A percentile compares a stretch with the other conserved stretches of the same genome.
Evolutionary conservation across 2,329 filamentous ascomycete genomes (phyloP).

Genomic region (Juglanconis juglandina): DNA sequence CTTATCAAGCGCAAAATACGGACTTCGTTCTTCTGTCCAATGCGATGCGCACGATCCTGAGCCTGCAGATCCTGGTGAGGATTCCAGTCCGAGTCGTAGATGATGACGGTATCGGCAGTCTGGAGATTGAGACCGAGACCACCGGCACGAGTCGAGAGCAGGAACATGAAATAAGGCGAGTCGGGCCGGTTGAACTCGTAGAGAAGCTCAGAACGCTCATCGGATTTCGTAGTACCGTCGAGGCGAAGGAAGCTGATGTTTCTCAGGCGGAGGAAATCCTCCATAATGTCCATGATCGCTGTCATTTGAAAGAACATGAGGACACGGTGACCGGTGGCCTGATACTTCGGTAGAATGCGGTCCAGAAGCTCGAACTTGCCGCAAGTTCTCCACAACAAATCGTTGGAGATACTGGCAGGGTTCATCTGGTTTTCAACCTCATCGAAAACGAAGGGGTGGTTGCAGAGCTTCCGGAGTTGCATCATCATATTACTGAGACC

Average conservation of each 20-base stretch:
- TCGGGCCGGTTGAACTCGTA: slow-evolving; percentile 83
- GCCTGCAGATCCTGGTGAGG: slow-evolving; percentile 98
- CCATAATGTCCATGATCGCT: slow-evolving; percentile 99
- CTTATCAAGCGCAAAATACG: slow-evolving; percentile 93
- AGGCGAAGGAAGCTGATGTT: slow-evolving; percentile 84
- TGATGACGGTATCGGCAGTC: slow-evolving; percentile 97
- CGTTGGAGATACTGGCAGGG: slow-evolving; percentile 80
- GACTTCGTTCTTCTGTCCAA: slow-evolving; percentile 99
- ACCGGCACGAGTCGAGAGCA: slow-evolving; percentile 97
- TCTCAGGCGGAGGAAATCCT: slow-evolving; percentile 86
- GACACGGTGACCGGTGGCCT: slow-evolving; percentile 85
- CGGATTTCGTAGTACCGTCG: slow-evolving; percentile 95
- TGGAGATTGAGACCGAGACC: slow-evolving; percentile 96
- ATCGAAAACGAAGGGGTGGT: slow-evolving; percentile 98
- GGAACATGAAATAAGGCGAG: slow-evolving; percentile 95
- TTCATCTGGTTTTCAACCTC: slow-evolving; percentile 99
- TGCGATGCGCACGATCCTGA: slow-evolving; percentile 99
- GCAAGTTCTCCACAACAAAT: slow-evolving; percentile 88
- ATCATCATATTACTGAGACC: slow-evolving; percentile 99
- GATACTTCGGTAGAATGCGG: slow-evolving; percentile 88
- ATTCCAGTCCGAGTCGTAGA: slow-evolving; percentile 99
- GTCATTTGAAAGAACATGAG: slow-evolving; percentile 99
- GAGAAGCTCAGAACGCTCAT: slow-evolving; percentile 89
- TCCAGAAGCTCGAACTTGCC: slow-evolving; percentile 98
- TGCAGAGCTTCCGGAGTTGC: slow-evolving; percentile 97